These are phyloP conservation scores for Rhododendron ovatum DNA, from an alignment of 148 eudicot species.

Conservation along the genomic window DNA sequence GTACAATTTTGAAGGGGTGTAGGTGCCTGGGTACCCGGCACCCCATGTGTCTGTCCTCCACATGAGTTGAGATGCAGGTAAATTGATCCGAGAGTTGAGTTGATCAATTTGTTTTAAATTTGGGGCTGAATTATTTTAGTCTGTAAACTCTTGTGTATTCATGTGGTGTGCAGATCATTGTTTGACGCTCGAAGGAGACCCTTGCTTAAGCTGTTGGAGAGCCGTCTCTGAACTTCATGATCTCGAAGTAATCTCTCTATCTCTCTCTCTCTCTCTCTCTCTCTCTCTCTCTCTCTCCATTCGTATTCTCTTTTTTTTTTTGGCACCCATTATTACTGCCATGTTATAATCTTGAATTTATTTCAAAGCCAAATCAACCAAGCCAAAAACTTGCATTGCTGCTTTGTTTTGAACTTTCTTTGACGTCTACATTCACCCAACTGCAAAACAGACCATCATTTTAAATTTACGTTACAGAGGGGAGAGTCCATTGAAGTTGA, in stretches of 20 bases:
- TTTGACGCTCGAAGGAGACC: background rate
- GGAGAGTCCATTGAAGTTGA: background rate
- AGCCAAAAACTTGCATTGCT: background rate
- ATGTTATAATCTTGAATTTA: background rate
- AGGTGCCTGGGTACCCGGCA: too few relatives aligned
- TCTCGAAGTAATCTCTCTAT: background rate
- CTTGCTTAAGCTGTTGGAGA: conserved; percentile 1
- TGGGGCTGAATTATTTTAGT: background rate
- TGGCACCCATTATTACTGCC: background rate
- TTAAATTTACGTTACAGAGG: background rate
- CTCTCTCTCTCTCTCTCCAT: background rate
- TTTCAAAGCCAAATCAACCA: background rate
- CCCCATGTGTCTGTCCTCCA: too few relatives aligned
- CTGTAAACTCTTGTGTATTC: background rate
- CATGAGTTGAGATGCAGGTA: background rate
- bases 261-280: background rate
- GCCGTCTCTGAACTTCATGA: background rate
- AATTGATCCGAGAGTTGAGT: too few relatives aligned
- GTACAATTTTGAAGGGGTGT: too few relatives aligned
- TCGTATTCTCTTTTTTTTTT: background rate
- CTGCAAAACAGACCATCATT: background rate
- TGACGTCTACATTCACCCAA: background rate
- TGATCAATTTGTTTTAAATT: background rate
- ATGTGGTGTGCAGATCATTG: background rate
- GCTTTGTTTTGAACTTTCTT: background rate